These are phyloP conservation scores for Mucor indicus DNA, from an alignment of 371 early-diverging fungal genomes.

Conservation along the genomic window DNA sequence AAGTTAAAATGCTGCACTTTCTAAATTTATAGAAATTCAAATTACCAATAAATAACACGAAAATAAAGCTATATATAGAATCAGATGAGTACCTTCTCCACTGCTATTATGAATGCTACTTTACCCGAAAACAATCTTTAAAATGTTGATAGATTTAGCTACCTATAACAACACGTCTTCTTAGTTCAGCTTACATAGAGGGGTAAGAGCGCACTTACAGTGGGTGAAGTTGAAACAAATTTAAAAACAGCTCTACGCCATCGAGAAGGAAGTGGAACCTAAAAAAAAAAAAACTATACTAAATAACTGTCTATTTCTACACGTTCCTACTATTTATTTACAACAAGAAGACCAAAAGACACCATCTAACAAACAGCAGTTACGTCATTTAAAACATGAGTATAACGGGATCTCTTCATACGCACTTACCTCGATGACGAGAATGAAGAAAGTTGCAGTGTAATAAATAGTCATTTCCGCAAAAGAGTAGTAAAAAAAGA, in stretches of 20 bases:
- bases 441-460: conserved; percentile 36
- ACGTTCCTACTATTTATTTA: conserved; percentile 10
- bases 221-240: conserved; percentile 47
- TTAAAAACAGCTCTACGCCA: conserved; percentile 59
- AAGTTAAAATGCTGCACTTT: conserved; percentile 34
- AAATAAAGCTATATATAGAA: conserved; percentile 49
- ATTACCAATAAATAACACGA: conserved; percentile 63
- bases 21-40: background rate
- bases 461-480: conserved; percentile 51
- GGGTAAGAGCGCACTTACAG: conserved; percentile 19
- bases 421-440: conserved; percentile 41
- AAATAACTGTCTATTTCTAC: too few species aligned
- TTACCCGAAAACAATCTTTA: conserved; percentile 66
- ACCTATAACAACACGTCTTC: too few species aligned
- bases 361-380: conserved; percentile 36
- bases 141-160: conserved; percentile 41
- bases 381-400: background rate
- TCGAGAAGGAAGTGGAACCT: conserved; percentile 61
- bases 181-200: background rate
- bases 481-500: background rate
- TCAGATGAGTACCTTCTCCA: background rate
- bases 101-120: background rate
- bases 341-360: conserved; percentile 50
- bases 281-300: background rate
- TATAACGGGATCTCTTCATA: background rate